Conservation (phyloP, 2,329 filamentous ascomycete species). For the Xylaria sp. region DNA sequence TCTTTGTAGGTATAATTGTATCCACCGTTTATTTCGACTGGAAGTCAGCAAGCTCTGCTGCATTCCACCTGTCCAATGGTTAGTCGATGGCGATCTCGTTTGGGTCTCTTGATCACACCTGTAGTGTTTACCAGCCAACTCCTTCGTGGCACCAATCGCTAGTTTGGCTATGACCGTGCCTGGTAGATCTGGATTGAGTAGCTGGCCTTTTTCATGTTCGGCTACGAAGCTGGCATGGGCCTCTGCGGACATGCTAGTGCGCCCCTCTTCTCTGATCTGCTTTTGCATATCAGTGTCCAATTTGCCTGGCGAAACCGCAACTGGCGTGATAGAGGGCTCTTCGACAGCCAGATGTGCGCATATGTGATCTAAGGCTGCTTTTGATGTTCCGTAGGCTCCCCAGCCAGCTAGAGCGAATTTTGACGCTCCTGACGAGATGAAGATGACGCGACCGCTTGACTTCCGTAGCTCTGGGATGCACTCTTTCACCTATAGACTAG, state of each 20-base stretch:
- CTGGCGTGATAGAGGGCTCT: conserved; percentile 74
- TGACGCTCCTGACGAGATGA: conserved; percentile 82
- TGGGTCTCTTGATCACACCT: conserved; percentile 54
- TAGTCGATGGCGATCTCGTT: conserved; percentile 28
- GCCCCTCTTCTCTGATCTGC: conserved; percentile 70
- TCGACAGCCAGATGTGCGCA: conserved; percentile 74
- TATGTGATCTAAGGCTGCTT: conserved; percentile 83
- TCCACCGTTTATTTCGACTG: conserved; percentile 40
- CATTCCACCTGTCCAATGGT: conserved; percentile 55
- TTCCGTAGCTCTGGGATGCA: conserved; percentile 72
- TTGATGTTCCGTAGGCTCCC: conserved; percentile 82
- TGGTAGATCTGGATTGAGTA: conserved; percentile 83
- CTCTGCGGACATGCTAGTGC: conserved; percentile 54
- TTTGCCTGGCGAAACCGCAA: conserved; percentile 78
- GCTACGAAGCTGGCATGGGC: conserved; percentile 72
- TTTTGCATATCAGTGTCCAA: conserved; percentile 91
- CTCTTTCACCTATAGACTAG: conserved; percentile 65
- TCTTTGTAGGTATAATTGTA: background rate
- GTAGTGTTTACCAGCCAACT: conserved; percentile 78
- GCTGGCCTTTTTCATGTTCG: conserved; percentile 70
- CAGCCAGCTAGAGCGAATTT: conserved; percentile 70
- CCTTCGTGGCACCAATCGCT: conserved; percentile 65
- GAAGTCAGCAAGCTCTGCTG: conserved; percentile 58
- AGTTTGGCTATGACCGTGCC: conserved; percentile 85
- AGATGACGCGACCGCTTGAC: conserved; percentile 72